Evolutionary conservation across 2,329 filamentous ascomycete species (phyloP), one percentile per base, ranked within the genome.

Genomic region (Penicillium sclerotiorum): DNA sequence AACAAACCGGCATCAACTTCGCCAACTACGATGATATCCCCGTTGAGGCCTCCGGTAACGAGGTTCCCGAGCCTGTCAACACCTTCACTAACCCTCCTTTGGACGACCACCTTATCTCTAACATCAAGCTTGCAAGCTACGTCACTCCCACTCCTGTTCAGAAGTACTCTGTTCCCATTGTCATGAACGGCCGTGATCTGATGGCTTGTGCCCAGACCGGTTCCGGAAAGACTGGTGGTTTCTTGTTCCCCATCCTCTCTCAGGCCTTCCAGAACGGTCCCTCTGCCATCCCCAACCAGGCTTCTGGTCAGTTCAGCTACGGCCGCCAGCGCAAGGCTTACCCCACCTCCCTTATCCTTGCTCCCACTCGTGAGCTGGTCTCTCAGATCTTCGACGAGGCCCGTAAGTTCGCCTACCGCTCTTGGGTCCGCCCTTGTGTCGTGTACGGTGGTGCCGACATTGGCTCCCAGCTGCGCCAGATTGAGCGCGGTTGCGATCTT

Each of bases 121-220:
- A 97, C 84, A 97, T 99, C 70, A 87, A 90, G 71, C 82, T 97
- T 47, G 90, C 94, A 57, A 89, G 88, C 67, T 99, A 99, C 84
- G 92, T 93, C 75, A 87, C 92, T 38, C 94, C 94, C 47, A 99
- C 94, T 1, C 94, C 94, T 21, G 94, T 99, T 45, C 94, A 99
- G 78, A 99, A 99, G 77, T 97, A 99, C 81, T 97, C 94, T 4
- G 96, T 99, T 50, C 94, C 94, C 61, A 99, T 99, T 67, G 94
- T 99, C 71, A 96, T 96, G 89, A 88, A 86, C 64, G 94, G 94
- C 58, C 91, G 94, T 77, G 94, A 99, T 76, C 81, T 99, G 71
- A 99, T 99, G 94, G 94, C 94, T 75, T 99, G 94, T 81, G 94
- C 94, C 66, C 94, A 99, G 83, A 99, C 94, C 64, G 94, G 93